Conservation (phyloP, 108 stramenopile species). For the Nitzschia putrida region DNA sequence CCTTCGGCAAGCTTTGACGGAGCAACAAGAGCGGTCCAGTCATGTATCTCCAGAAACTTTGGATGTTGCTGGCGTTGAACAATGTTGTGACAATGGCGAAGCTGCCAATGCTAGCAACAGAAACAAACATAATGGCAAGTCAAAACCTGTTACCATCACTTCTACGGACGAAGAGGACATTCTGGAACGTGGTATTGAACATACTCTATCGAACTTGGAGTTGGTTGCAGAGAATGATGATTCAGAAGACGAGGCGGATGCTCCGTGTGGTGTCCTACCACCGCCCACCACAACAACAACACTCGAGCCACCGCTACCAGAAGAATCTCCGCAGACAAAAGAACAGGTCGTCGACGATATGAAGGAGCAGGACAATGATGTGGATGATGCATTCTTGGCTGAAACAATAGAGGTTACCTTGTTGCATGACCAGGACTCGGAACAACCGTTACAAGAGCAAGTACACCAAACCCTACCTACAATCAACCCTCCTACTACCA, state of each 20-base stretch:
- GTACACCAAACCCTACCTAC: constrained; percentile 1
- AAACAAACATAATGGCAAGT: not conserved
- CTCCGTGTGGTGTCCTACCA: not conserved
- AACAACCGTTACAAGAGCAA: not conserved
- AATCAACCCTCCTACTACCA: too few species aligned
- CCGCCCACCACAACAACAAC: not conserved
- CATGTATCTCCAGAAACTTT: not conserved
- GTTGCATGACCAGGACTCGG: not conserved
- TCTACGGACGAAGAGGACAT: constrained; percentile 5
- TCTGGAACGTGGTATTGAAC: constrained; percentile 11
- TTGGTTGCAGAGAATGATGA: not conserved
- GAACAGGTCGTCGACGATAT: not conserved
- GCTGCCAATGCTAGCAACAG: not conserved
- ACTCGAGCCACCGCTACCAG: not conserved
- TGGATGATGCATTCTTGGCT: not conserved
- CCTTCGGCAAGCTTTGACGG: not conserved
- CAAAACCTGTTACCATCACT: not conserved
- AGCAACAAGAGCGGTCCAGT: not conserved
- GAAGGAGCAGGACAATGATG: not conserved
- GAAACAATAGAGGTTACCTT: constrained; percentile 16
- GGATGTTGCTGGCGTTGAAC: too few species aligned
- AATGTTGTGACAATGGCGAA: too few species aligned
- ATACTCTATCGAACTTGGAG: constrained; percentile 8
- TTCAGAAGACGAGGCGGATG: not conserved
- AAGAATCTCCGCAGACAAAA: not conserved